Evolutionary conservation across 2,329 filamentous ascomycete genomes (phyloP).

Genomic region (Monosporascus sp.): DNA sequence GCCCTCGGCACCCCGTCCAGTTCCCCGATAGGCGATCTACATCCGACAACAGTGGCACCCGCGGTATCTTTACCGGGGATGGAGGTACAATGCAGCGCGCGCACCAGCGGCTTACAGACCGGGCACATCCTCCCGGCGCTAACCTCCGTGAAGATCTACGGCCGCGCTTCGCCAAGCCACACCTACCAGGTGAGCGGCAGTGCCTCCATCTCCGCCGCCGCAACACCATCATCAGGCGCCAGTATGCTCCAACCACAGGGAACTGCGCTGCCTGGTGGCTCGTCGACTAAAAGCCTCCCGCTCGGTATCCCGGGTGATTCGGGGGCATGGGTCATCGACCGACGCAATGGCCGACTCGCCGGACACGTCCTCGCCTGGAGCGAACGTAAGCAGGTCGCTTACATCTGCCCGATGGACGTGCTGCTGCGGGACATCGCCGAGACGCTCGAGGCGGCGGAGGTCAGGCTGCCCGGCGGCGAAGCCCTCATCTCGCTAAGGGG

Average conservation of each 20-base stretch:
- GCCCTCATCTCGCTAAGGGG: constrained; percentile 30
- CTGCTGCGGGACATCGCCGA: constrained; percentile 79
- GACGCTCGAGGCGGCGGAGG: constrained; percentile 64
- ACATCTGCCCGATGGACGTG: constrained; percentile 94
- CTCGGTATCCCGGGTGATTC: constrained; percentile 80
- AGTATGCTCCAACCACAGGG: no score
- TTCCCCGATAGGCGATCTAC: constrained; percentile 26
- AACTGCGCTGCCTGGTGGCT: not conserved
- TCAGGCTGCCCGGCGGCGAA: constrained; percentile 65
- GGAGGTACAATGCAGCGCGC: constrained; percentile 80
- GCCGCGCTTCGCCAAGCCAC: constrained; percentile 73
- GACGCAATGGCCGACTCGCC: constrained; percentile 71
- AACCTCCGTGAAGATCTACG: constrained; percentile 81
- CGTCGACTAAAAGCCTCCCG: constrained; percentile 21
- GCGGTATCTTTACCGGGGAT: constrained; percentile 64
- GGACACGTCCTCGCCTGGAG: constrained; percentile 91
- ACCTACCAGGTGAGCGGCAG: constrained; percentile 56
- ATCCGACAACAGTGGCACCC: constrained; percentile 56
- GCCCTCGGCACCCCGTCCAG: constrained; percentile 26
- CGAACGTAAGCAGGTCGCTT: constrained; percentile 72
- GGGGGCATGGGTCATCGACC: constrained; percentile 88
- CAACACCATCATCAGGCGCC: not conserved
- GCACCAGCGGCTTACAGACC: constrained; percentile 77
- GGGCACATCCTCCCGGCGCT: constrained; percentile 75
- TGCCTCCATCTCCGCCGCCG: constrained; percentile 10